Conservation (phyloP, 192 early-diverging fungal species). For the Coemansia sp. region DNA sequence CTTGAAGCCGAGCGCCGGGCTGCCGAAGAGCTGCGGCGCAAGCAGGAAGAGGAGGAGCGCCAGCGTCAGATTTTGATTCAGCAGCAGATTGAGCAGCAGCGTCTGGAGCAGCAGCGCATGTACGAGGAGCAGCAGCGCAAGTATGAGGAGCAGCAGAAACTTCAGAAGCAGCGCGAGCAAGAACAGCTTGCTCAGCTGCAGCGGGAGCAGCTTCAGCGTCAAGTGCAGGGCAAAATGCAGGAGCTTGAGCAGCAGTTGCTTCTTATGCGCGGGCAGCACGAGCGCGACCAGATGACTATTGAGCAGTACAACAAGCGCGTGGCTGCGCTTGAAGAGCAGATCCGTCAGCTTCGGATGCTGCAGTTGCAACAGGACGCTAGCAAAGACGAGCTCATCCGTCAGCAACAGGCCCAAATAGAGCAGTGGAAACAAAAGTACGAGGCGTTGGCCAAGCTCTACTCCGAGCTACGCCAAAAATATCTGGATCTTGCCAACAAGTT, state of each 20-base stretch:
- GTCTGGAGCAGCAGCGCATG: conserved; percentile 58
- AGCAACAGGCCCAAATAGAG: conserved; percentile 87
- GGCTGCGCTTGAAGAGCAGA: conserved; percentile 80
- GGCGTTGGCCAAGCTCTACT: conserved; percentile 96
- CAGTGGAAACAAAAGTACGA: conserved; percentile 99
- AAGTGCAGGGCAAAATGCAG: conserved; percentile 71
- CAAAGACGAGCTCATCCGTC: conserved; percentile 82
- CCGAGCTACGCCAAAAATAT: conserved; percentile 93
- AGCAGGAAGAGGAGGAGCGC: conserved; percentile 66
- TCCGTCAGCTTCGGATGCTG: conserved; percentile 65
- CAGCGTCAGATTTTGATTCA: conserved; percentile 50
- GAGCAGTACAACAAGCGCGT: conserved; percentile 87
- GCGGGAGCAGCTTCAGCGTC: conserved; percentile 79
- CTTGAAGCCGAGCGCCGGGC: conserved; percentile 60
- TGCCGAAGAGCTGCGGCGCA: conserved; percentile 60
- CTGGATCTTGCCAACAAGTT: conserved; percentile 89
- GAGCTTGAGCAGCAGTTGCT: conserved; percentile 82
- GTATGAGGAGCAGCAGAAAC: conserved; percentile 74
- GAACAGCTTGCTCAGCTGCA: conserved; percentile 70
- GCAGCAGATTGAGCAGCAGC: conserved; percentile 59
- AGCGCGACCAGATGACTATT: conserved; percentile 78
- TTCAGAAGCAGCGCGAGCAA: conserved; percentile 69
- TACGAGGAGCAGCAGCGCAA: conserved; percentile 69
- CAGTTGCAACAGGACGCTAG: conserved; percentile 70
- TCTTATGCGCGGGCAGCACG: conserved; percentile 69